Evolutionary conservation across 176 grass and related monocot species (phyloP), one percentile per base, ranked within the genome.

Genomic region (Zea luxurians): DNA sequence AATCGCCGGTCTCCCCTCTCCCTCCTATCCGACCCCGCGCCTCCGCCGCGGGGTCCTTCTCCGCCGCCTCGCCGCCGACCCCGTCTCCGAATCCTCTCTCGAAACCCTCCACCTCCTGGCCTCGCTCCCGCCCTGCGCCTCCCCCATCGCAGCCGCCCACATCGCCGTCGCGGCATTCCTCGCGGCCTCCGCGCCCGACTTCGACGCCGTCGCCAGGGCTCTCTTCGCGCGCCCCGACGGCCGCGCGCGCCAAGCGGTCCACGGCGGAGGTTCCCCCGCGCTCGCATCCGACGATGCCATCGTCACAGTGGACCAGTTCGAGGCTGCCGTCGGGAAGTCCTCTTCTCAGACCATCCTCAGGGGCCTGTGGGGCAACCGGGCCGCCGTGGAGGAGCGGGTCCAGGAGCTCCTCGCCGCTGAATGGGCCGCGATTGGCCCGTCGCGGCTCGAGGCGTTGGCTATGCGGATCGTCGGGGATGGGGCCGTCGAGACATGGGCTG

Each of bases 41-140:
- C 86, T 88, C 75, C 80, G 85, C 73, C 85, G 66, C 65, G 3
- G 21, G 73, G 78, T 73, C 37, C 65, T 73, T 1, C 85, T 87
- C 6, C 38, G 80, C 80, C 43, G 62, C 69, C 80, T 88, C 62
- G 68, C 44, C 44, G 8, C 35, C 7, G 75, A 83, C 68, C 86
- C 86, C 0, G 17, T 88, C 75, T 83, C 80, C 61, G 0, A 52
- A 13, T 2, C 44, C 13, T 42, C 86, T 7, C 61, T 88, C 68
- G 50, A 88, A 52, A 53, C 35, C 6, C 61, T 88, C 61, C 43
- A 74, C 18, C 52, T 62, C 18, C 75, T 88, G 36, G 74, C 86
- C 50, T 79, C 75, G 20, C 68, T 79, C 83, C 17, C 53, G 6
- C 53, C 21, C 74, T 87, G 6, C 53, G 0, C 46, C 13, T n/a